These are phyloP conservation scores for Polytolypa hystricis DNA, from an alignment of 2,329 filamentous ascomycete genomes.

Conservation along the genomic window DNA sequence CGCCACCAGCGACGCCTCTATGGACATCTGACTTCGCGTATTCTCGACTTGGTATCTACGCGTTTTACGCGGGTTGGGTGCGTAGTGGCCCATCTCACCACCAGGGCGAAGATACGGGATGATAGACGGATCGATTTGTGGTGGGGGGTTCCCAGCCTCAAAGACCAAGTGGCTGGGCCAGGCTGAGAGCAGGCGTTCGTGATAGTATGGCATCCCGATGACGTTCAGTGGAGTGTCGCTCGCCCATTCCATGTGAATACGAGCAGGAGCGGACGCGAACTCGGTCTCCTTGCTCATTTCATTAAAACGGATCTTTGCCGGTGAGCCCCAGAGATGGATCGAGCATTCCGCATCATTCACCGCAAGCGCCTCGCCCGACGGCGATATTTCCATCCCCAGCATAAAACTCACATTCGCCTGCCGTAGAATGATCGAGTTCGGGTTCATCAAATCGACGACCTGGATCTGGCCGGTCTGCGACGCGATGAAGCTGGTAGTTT, in stretches of 20 bases:
- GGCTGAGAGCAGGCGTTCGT: conserved; percentile 73
- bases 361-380: conserved; percentile 75
- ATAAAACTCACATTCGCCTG: conserved; percentile 73
- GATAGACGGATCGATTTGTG: conserved; percentile 60
- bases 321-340: conserved; percentile 81
- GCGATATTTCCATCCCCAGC: conserved; percentile 72
- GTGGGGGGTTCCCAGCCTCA: conserved; percentile 73
- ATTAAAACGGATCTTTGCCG: conserved; percentile 73
- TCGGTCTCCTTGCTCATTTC: conserved; percentile 69
- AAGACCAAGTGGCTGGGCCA: conserved; percentile 79
- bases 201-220: conserved; percentile 87
- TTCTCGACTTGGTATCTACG: conserved; percentile 76
- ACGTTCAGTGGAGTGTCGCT: conserved; percentile 68
- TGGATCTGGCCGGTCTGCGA: conserved; percentile 91
- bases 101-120: conserved; percentile 53
- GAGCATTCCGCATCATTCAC: conserved; percentile 68
- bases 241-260: conserved; percentile 56
- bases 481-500: conserved; percentile 86
- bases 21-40: conserved; percentile 53
- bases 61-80: conserved; percentile 60
- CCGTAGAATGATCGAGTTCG: conserved; percentile 72
- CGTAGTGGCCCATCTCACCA: conserved; percentile 68
- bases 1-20: conserved; percentile 52
- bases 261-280: conserved; percentile 58
- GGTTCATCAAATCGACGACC: conserved; percentile 89